Conservation (phyloP, 306 rosid species). For the Quercus wislizeni region DNA sequence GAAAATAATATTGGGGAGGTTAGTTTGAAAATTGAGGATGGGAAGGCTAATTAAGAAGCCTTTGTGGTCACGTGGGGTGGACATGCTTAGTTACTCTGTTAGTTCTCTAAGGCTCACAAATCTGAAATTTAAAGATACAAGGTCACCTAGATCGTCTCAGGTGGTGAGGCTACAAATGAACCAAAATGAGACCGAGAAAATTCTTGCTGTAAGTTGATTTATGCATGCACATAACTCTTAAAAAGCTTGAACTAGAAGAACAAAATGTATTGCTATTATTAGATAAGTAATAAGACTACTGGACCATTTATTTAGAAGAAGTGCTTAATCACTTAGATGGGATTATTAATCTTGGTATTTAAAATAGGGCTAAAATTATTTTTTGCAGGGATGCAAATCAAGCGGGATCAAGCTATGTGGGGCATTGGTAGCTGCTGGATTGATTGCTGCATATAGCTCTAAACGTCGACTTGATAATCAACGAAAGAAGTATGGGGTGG, state of each 20-base stretch:
- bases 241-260: not conserved
- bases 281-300: too few species aligned
- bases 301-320: too few species aligned
- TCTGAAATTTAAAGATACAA: conserved; percentile 42
- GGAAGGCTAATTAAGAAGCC: conserved; percentile 28
- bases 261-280: not conserved
- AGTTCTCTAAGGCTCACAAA: conserved; percentile 43
- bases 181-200: conserved; percentile 29
- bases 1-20: conserved; percentile 4
- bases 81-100: conserved; percentile 54
- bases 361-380: not conserved
- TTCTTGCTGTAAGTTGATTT: conserved; percentile 36
- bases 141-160: conserved; percentile 35
- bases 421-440: conserved; percentile 53
- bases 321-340: not conserved
- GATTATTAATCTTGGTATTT: not conserved
- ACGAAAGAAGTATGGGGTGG: conserved; percentile 48
- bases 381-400: conserved; percentile 46
- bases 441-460: conserved; percentile 46
- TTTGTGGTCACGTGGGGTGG: conserved; percentile 48
- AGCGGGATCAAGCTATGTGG: conserved; percentile 56
- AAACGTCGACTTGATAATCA: conserved; percentile 9
- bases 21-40: conserved; percentile 44
- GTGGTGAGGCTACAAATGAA: conserved; percentile 48
- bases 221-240: not conserved